Evolutionary conservation across 108 stramenopile species (phyloP).

Genomic region (Conticribra weissflogii): DNA sequence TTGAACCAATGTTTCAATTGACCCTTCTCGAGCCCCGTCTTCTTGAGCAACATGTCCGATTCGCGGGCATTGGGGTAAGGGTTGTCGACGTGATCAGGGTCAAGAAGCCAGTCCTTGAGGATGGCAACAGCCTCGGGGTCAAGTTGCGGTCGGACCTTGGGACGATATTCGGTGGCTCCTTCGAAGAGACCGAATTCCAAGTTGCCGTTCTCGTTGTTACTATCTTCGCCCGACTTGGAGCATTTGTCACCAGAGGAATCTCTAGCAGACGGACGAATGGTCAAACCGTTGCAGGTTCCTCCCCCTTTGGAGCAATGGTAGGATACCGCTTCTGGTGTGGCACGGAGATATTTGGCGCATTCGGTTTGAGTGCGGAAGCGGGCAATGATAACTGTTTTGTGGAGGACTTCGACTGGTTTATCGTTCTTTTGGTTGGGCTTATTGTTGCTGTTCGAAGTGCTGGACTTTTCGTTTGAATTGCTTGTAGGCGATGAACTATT

Average conservation of each 20-base stretch:
- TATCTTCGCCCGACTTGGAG: not conserved
- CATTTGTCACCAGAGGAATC: no score
- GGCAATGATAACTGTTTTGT: conserved; percentile 20
- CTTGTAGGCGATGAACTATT: not conserved
- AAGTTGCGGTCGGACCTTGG: conserved; percentile 34
- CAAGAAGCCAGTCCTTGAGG: conserved; percentile 35
- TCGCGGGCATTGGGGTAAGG: conserved; percentile 41
- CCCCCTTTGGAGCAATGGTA: conserved; percentile 50
- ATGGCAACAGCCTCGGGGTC: conserved; percentile 23
- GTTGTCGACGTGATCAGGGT: conserved; percentile 37
- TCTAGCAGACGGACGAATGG: conserved; percentile 29
- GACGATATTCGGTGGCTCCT: conserved; percentile 22
- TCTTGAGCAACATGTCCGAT: conserved; percentile 13
- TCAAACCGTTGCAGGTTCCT: conserved; percentile 38
- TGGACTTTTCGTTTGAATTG: not conserved
- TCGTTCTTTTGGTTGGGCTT: conserved; percentile 29
- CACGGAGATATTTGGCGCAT: conserved; percentile 39
- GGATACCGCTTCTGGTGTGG: conserved; percentile 47
- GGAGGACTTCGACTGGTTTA: conserved; percentile 32
- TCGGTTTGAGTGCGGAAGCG: conserved; percentile 45
- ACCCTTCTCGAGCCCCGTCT: conserved; percentile 31
- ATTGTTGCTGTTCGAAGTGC: not conserved
- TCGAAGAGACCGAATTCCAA: conserved; percentile 40
- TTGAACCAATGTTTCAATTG: conserved; percentile 53
- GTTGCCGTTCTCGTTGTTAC: not conserved